Percentiles rank a stretch among this genome's conserved stretches.
These are phyloP conservation scores for Alternaria incomplexa DNA, from an alignment of 2,329 filamentous ascomycete genomes.

Conservation along the genomic window DNA sequence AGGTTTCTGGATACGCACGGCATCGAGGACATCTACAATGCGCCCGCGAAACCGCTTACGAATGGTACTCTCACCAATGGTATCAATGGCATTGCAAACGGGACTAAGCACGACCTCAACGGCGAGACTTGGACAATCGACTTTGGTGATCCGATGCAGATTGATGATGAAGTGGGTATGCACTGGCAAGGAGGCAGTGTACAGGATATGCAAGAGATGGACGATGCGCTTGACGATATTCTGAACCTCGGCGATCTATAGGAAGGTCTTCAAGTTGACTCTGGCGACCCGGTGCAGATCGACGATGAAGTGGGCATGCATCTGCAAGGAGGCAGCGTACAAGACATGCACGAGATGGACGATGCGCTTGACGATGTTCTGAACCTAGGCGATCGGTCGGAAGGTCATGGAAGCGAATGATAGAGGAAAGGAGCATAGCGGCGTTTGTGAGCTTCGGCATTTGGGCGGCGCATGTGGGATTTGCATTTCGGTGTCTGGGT, in stretches of 20 bases:
- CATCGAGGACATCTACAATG: conserved; percentile 31
- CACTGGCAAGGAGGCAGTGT: conserved; percentile 50
- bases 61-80: conserved; percentile 12
- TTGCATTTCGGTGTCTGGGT: conserved; percentile 11
- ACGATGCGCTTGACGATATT: conserved; percentile 49
- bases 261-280: conserved; percentile 8
- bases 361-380: conserved; percentile 33
- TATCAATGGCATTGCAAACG: conserved; percentile 16
- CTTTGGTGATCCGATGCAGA: conserved; percentile 32
- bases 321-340: conserved; percentile 49
- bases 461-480: background rate
- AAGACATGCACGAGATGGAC: conserved; percentile 37
- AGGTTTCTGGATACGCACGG: conserved; percentile 67
- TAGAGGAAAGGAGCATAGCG: background rate
- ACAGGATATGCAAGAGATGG: conserved; percentile 34
- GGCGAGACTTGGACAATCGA: conserved; percentile 25
- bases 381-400: conserved; percentile 12
- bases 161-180: conserved; percentile 40
- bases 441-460: background rate
- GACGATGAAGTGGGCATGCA: conserved; percentile 40
- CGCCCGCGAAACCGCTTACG: conserved; percentile 8
- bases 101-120: background rate
- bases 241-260: conserved; percentile 36
- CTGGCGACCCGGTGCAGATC: conserved; percentile 31
- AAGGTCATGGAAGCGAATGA: background rate